Evolutionary conservation across 2,329 filamentous ascomycete genomes (phyloP), one percentile per base, ranked within the genome.

Genomic region (Tolypocladium album): DNA sequence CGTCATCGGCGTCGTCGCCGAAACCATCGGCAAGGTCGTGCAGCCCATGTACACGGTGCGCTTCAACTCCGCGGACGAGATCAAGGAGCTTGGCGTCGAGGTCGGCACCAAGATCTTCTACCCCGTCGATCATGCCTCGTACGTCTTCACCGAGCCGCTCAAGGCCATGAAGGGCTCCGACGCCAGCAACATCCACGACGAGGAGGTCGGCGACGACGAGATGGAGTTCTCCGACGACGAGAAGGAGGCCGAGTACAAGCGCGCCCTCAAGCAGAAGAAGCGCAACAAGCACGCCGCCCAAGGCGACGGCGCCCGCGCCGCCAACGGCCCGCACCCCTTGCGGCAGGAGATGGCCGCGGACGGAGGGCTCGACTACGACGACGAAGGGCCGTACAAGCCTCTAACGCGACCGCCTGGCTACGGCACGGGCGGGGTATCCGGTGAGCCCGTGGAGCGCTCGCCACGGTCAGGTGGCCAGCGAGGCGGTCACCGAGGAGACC

Each of bases 191-290:
- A 82, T 96, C 59, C 89, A 96, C 72, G 94, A 97, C 66, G 94
- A 99, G 72, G 93, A 97, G 75, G 82, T 92, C 9, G 86, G 77
- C 20, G 88, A 89, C 39, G 90, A 96, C 43, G 93, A 97, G 71
- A 83, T 91, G 66, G 94, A 97, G 70, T 97, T 97, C 72, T 97
- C 93, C 0, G 94, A 99, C 66, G 94, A 99, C 68, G 94, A 99
- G 74, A 89, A 90, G 66, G 94, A 99, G 74, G 88, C 88, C 9
- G 90, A 92, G 67, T 85, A 91, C 70, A 95, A 88, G 76, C 78
- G 83, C 60, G 81, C 82, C 61, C 67, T 85, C 58, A 92, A 92
- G 74, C 81, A 86, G 63, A 88, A 88, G 67, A 83, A 79, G 68
- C 78, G 78, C 38, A 74, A 72, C 62, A 72, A 68, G 68, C 78